phyloP scores from a whole-genome alignment of 176 grass and related monocot species.

The Zizania latifolia region DNA sequence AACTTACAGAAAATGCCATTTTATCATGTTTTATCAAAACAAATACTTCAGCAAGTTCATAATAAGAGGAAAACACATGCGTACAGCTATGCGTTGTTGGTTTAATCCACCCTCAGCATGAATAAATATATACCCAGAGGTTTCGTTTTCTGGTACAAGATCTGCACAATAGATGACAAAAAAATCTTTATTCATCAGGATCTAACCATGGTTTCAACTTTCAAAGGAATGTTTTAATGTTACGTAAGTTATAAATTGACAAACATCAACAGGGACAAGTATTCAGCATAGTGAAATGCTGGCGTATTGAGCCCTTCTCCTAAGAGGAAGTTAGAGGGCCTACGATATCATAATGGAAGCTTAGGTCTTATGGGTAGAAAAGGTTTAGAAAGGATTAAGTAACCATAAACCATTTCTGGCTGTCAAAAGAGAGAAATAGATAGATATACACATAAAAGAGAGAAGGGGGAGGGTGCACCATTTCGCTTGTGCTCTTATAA shows the following conservation, averaged over 20 bases:
- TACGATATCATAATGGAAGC: background rate
- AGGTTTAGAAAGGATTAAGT: background rate
- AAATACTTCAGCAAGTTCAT: background rate
- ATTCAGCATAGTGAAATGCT: background rate
- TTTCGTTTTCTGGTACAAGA: conserved; percentile 70
- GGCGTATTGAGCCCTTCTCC: background rate
- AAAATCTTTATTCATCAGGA: conserved; percentile 2
- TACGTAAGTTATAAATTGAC: background rate
- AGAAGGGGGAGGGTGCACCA: background rate
- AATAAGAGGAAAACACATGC: conserved; percentile 34
- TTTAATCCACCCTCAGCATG: conserved; percentile 97
- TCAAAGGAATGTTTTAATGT: conserved; percentile 13
- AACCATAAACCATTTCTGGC: background rate
- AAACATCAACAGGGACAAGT: background rate
- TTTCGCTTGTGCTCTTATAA: background rate
- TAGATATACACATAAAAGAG: background rate
- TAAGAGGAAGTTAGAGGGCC: background rate
- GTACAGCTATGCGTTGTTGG: conserved; percentile 93
- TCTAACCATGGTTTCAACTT: conserved; percentile 8
- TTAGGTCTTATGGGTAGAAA: background rate
- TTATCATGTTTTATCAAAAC: background rate
- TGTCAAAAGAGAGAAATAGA: background rate
- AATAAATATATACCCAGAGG: conserved; percentile 91
- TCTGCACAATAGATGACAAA: conserved; percentile 39
- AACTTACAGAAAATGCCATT: background rate